A percentile compares a stretch with the other conserved stretches of the same genome.
These are phyloP conservation scores for Crassisporium funariophilum DNA, from an alignment of 768 basidiomycete genomes.

Conservation along the genomic window DNA sequence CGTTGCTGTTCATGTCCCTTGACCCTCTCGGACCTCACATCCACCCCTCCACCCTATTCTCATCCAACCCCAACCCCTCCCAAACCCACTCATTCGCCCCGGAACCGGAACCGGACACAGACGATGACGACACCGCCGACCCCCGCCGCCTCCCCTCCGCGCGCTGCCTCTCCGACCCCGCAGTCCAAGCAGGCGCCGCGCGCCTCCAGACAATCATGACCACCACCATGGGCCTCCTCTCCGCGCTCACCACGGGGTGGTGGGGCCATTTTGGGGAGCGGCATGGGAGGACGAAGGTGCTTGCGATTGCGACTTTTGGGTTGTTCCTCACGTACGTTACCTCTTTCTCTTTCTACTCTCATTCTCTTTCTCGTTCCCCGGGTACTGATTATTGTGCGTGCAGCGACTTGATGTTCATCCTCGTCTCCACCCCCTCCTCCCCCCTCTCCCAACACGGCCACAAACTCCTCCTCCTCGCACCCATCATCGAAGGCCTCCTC, in stretches of 20 bases:
- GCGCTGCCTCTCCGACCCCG: slow-evolving; percentile 46
- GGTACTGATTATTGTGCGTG: slow-evolving; percentile 8
- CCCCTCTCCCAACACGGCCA: slow-evolving; percentile 68
- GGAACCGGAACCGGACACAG: slow-evolving; percentile 11
- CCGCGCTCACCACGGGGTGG: slow-evolving; percentile 84
- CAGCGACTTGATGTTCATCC: slow-evolving; percentile 84
- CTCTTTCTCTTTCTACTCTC: slow-evolving; percentile 7
- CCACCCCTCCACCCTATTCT: slow-evolving; percentile 17
- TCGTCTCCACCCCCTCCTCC: slow-evolving; percentile 72
- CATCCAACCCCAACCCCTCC: slow-evolving; percentile 1
- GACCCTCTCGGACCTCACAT: slow-evolving; percentile 35
- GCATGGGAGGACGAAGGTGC: slow-evolving; percentile 75
- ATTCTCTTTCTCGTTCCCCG: slow-evolving; percentile 1
- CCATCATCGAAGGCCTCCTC: slow-evolving; percentile 78
- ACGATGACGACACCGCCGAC: slow-evolving; percentile 36
- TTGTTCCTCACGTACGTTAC: slow-evolving; percentile 39
- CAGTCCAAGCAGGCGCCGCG: slow-evolving; percentile 72
- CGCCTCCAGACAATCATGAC: slow-evolving; percentile 76
- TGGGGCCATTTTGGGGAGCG: slow-evolving; percentile 87
- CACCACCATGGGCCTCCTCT: slow-evolving; percentile 75
- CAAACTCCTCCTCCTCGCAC: slow-evolving; percentile 75
- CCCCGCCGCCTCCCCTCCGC: slow-evolving; percentile 38
- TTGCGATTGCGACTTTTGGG: slow-evolving; percentile 72
- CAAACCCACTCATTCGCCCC: slow-evolving; percentile 6
- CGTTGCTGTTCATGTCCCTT: slow-evolving; percentile 28